Evolutionary conservation across 805 yeast genomes (phyloP).

Genomic region (Candida awuae): DNA sequence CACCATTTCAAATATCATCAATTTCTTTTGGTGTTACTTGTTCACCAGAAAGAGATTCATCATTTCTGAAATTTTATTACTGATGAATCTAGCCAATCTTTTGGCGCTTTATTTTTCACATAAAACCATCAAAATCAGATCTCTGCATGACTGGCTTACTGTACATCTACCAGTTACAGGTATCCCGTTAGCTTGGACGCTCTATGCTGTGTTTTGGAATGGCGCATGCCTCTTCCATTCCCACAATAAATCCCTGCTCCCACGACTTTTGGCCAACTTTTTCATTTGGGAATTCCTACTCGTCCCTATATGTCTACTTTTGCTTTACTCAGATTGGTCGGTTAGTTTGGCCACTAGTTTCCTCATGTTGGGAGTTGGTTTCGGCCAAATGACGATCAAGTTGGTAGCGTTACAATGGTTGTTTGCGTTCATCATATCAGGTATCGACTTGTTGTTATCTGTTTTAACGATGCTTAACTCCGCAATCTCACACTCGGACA

Average conservation of each 20-base stretch:
- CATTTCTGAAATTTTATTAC: conserved; percentile 48
- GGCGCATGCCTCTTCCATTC: conserved; percentile 72
- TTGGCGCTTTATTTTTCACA: conserved; percentile 47
- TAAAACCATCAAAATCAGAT: conserved; percentile 50
- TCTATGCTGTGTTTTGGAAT: conserved; percentile 74
- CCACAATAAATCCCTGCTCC: conserved; percentile 41
- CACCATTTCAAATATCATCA: conserved; percentile 49
- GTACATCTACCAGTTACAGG: conserved; percentile 63
- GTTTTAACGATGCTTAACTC: conserved; percentile 39
- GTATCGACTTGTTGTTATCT: conserved; percentile 44
- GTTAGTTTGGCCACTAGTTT: conserved; percentile 52
- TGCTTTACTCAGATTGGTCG: conserved; percentile 63
- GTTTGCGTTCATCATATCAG: conserved; percentile 64
- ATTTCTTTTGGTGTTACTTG: conserved; percentile 55
- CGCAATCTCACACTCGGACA: conserved; percentile 11
- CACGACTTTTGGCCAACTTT: conserved; percentile 63
- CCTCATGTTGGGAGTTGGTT: conserved; percentile 56
- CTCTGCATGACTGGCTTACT: conserved; percentile 43
- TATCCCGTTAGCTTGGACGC: conserved; percentile 66
- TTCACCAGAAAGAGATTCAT: conserved; percentile 55
- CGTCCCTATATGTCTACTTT: conserved; percentile 51
- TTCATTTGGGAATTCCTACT: conserved; percentile 72
- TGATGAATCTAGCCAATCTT: conserved; percentile 54
- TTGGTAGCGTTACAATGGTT: conserved; percentile 79
- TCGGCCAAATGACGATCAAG: conserved; percentile 62